Evolutionary conservation across 2,329 filamentous ascomycete genomes (phyloP), one percentile per base, ranked within the genome.

Genomic region (Orbilia ellipsospora): DNA sequence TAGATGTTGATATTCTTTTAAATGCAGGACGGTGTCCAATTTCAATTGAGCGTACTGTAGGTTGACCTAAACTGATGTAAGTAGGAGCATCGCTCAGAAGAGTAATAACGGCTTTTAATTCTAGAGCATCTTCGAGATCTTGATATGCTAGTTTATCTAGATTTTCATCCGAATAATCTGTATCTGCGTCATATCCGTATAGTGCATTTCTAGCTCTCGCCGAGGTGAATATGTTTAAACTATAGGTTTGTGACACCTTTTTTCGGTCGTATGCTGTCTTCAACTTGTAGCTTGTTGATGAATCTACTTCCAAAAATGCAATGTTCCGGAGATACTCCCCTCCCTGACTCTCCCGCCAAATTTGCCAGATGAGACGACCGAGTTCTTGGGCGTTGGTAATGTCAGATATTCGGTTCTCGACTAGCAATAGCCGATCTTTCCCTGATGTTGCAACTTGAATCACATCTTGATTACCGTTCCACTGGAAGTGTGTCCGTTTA

Each of bases 341-440:
- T 18, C 56, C 56, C 13, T 60, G 15, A n/a, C 3, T 23, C 23
- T 45, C 2, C 23, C 23, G 15, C 56, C 56, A 60, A 15, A 60
- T 13, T 16, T 48, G n/a, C 20, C 12, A 60, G 12, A 60, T 60
- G 12, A 60, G 12, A n/a, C 8, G 13, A 4, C 36, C 56, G 15
- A 60, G 31, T 16, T 18, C n/a, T 13, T 18, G 6, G 15, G 56
- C 36, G 3, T 60, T 13, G 5, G 16, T 10, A 57, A 18, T 31
- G 28, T 31, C 26, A 10, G 2, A 15, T n/a, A 57, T 42, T 7
- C 42, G 26, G 20, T 55, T 16, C 31, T 57, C 31, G n/a, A 42
- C 40, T 2, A 40, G 20, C 23, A 48, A 45, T 26, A 60, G 12
- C 10, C 26, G 44, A 15, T 48, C 18, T 20, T 28, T 28, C 15